phyloP scores from a whole-genome alignment of 192 early-diverging fungal species.

The Backusella tuberculispora region DNA sequence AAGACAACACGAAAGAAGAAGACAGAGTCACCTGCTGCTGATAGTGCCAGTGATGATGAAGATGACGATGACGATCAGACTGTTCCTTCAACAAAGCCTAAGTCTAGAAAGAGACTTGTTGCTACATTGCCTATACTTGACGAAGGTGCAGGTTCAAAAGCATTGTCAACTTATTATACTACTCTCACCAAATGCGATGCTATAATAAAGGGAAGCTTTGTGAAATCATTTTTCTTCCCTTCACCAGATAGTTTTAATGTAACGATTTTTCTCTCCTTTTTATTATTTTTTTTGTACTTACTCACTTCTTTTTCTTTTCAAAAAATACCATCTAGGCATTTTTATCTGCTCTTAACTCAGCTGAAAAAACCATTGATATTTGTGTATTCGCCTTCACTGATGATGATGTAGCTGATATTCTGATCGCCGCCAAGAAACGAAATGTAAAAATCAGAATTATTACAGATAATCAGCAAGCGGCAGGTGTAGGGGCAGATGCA shows the following conservation, averaged over 20 bases:
- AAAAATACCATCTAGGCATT: constrained; percentile 30
- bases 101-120: neutral
- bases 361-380: constrained; percentile 64
- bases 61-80: constrained; percentile 13
- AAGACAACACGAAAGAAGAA: constrained; percentile 25
- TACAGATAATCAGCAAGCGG: constrained; percentile 62
- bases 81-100: constrained; percentile 15
- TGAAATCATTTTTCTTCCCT: constrained; percentile 42
- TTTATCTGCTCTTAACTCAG: constrained; percentile 43
- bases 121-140: neutral
- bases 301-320: neutral
- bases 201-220: constrained; percentile 26
- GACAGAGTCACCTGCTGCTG: neutral
- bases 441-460: constrained; percentile 65
- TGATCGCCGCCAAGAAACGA: constrained; percentile 58
- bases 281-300: neutral
- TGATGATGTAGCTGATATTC: constrained; percentile 69
- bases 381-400: constrained; percentile 78
- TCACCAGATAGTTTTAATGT: constrained; percentile 42
- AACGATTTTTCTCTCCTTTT: neutral
- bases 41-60: neutral
- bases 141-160: constrained; percentile 11
- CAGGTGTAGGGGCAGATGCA: constrained; percentile 40
- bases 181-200: constrained; percentile 6
- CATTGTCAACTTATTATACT: neutral